Percentiles rank a stretch among this genome's conserved stretches.
Evolutionary conservation across 352 stramenopile species (phyloP).

Genomic region (Pythium coloratum): DNA sequence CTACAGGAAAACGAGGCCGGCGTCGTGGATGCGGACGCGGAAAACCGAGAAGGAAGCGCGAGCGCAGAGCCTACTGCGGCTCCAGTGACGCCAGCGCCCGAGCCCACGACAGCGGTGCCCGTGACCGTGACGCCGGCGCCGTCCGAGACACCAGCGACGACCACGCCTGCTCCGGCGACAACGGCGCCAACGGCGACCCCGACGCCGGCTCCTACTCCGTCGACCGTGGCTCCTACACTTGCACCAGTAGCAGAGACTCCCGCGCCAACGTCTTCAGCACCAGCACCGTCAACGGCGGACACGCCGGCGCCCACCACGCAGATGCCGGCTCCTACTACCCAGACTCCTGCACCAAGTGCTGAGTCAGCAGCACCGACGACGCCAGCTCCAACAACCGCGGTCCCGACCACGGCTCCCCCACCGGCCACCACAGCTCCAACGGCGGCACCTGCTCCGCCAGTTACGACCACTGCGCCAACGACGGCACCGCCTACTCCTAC

Average conservation of each 20-base stretch:
- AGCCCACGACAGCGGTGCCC: too few relatives aligned
- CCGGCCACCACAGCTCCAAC: conserved; percentile 6
- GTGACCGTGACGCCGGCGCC: not conserved
- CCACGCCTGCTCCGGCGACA: conserved; percentile 17
- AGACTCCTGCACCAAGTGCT: conserved; percentile 6
- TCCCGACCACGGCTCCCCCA: not conserved
- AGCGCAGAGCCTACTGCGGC: not conserved
- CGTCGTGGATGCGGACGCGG: not conserved
- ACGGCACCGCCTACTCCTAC: not conserved
- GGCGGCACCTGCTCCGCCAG: conserved; percentile 5
- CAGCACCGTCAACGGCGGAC: conserved; percentile 4
- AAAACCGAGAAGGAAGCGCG: conserved; percentile 15
- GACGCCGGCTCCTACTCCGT: conserved; percentile 4
- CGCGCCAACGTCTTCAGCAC: not conserved
- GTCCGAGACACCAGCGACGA: conserved; percentile 4
- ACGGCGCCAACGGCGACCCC: not conserved
- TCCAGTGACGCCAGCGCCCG: not conserved
- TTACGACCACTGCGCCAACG: not conserved
- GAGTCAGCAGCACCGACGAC: conserved; percentile 20
- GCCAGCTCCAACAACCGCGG: not conserved
- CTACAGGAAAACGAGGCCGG: conserved; percentile 3
- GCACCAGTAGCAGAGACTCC: not conserved
- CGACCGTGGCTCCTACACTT: not conserved
- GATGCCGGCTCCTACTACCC: conserved; percentile 11
- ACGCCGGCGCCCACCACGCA: conserved; percentile 13